A percentile compares a stretch with the other conserved stretches of the same genome.
These are phyloP conservation scores for Botrytis fabae DNA, from an alignment of 2,329 filamentous ascomycete genomes.

Conservation along the genomic window DNA sequence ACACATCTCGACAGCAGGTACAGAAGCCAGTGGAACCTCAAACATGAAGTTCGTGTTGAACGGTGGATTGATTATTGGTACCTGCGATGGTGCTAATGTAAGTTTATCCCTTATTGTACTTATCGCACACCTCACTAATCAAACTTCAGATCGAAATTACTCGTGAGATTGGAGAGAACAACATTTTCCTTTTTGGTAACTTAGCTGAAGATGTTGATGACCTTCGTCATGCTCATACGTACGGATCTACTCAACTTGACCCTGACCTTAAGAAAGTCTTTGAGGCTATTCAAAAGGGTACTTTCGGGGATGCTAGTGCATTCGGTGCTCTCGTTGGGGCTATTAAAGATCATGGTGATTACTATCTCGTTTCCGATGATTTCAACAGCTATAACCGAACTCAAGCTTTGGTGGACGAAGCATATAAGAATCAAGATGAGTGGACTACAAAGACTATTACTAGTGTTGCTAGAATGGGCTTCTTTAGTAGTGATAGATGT, in stretches of 20 bases:
- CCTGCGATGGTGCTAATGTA: conserved; percentile 95
- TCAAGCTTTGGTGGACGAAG: conserved; percentile 85
- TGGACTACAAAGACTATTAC: conserved; percentile 91
- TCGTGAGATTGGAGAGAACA: conserved; percentile 91
- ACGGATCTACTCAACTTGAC: conserved; percentile 77
- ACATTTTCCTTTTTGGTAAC: conserved; percentile 98
- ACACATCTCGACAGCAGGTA: conserved; percentile 97
- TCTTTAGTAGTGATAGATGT: conserved; percentile 93
- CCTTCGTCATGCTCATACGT: conserved; percentile 85
- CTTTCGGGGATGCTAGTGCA: conserved; percentile 74
- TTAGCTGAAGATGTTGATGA: conserved; percentile 96
- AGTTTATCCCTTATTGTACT: conserved; percentile 42
- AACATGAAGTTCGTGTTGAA: conserved; percentile 99
- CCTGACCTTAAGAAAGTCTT: conserved; percentile 79
- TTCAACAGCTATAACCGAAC: conserved; percentile 94
- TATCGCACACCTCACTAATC: conserved; percentile 20
- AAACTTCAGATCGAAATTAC: conserved; percentile 84
- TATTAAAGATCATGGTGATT: conserved; percentile 91
- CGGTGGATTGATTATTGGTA: conserved; percentile 94
- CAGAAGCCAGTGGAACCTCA: conserved; percentile 84
- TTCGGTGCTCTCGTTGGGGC: conserved; percentile 83
- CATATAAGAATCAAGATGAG: conserved; percentile 87
- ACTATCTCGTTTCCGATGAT: conserved; percentile 96
- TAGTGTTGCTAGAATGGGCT: conserved; percentile 90
- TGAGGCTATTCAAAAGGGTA: conserved; percentile 73